Base-by-base conservation (phyloP, 1,284 basidiomycete genomes). In the Termitomyces sp. region DNA sequence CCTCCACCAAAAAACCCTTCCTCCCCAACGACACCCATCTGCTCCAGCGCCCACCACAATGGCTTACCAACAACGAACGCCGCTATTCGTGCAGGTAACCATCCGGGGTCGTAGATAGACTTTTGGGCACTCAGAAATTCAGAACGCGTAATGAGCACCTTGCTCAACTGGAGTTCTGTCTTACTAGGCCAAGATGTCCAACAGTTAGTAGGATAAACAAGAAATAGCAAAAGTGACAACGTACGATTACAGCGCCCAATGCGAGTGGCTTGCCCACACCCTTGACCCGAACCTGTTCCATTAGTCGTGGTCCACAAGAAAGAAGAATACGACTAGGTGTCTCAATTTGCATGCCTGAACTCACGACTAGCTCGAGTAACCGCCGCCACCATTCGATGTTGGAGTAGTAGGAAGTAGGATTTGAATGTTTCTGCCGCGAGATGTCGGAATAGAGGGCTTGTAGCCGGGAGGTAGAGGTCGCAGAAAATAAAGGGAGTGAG, bases 391-490 rank as follows among this genome's bases (percentile, higher is more conserved):
- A 97, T 55, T 88, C 83, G 34, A 94, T 73, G 65, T 90, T 92
- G 13, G 90, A 82, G 38, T 82, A 73, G 69, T 87, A 98, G 2
- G 92, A 87, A 3, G 86, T 80, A 0, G 92, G 88, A 67, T 98
- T 96, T 1, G 92, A 88, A 31, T 81, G 73, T 61, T 88, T 90
- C 72, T 95, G 92, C 6, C 84, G 78, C 0, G 90, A 85, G 53
- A 96, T 85, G 65, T 95, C 92, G 2, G 94, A 87, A 70, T 95
- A 98, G 13, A 98, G 77, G 0, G 93, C 85, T 61, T 89, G 86
- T 0, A 97, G 76, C 9, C 93, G 86, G 17, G 75, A 79, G 36
- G 67, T 76, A 9, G 80, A 82, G 2, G 78, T 74, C 0, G 75
- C 73, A 13, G 73, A 66, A 57, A 81, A 88, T 36, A 81, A 76